Evolutionary conservation across 2,329 filamentous ascomycete genomes (phyloP).

Genomic region (Fusarium praegraminearum): DNA sequence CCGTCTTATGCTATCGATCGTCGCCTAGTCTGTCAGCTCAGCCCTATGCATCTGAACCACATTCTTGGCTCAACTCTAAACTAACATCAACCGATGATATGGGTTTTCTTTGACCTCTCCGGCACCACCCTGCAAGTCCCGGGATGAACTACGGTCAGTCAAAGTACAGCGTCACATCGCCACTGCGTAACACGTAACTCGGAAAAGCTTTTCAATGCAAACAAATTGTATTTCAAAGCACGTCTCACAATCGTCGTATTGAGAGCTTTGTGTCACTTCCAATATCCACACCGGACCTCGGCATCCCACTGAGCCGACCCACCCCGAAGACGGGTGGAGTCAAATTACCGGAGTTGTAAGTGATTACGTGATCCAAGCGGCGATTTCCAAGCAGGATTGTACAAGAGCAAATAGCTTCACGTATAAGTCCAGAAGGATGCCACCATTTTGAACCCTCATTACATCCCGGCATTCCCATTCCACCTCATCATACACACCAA

Average conservation of each 20-base stretch:
- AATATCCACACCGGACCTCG: slow-evolving; percentile 30
- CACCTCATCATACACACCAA: slow-evolving; percentile 11
- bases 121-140: too few species aligned
- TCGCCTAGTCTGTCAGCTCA: slow-evolving; percentile 1
- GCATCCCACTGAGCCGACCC: slow-evolving; percentile 26
- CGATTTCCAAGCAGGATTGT: slow-evolving; percentile 20
- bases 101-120: not conserved
- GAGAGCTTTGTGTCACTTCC: not conserved
- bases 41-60: slow-evolving; percentile 6
- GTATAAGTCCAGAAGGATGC: slow-evolving; percentile 19
- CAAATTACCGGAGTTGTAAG: slow-evolving; percentile 11
- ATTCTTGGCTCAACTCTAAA: not conserved
- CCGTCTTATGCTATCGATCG: slow-evolving; percentile 1
- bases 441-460: not conserved
- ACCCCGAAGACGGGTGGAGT: slow-evolving; percentile 19
- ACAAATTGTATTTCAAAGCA: slow-evolving; percentile 17
- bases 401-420: slow-evolving; percentile 13
- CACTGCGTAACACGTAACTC: not conserved
- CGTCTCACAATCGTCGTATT: slow-evolving; percentile 14
- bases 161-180: not conserved
- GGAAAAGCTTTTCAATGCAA: not conserved
- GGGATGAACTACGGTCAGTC: not conserved
- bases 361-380: slow-evolving; percentile 32
- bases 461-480: not conserved
- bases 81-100: not conserved